Percentiles rank a stretch among this genome's conserved stretches.
phyloP scores from a whole-genome alignment of 2,329 filamentous ascomycete species.

The Pseudogymnoascus destructans region DNA sequence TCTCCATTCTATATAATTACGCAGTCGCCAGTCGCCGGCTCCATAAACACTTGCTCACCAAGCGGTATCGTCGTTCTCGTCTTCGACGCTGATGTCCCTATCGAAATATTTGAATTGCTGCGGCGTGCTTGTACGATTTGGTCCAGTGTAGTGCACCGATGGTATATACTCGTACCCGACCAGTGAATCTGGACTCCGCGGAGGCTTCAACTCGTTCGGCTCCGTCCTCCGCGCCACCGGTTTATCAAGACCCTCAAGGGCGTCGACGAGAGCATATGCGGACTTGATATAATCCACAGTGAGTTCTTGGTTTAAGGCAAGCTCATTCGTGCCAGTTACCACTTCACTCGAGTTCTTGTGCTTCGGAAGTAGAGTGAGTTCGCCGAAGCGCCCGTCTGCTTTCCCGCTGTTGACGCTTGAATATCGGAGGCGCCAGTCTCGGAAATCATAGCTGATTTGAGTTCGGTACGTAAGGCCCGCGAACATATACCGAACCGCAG shows the following conservation, averaged over 20 bases:
- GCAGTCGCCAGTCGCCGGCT: neutral
- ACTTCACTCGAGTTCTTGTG: neutral
- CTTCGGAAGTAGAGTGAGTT: neutral
- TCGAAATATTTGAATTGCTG: neutral
- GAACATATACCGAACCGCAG: conserved; percentile 25
- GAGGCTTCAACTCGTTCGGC: neutral
- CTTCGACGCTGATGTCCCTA: neutral
- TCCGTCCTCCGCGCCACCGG: neutral
- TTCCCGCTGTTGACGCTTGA: conserved; percentile 23
- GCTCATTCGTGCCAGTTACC: neutral
- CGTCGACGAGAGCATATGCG: neutral
- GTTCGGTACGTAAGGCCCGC: conserved; percentile 21
- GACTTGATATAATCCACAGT: neutral
- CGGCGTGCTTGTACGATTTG: neutral
- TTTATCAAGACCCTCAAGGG: neutral
- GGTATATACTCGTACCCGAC: conserved; percentile 1
- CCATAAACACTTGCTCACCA: neutral
- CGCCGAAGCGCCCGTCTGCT: conserved; percentile 18
- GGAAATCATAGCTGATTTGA: conserved; percentile 17
- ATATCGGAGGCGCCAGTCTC: conserved; percentile 20
- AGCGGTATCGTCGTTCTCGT: neutral
- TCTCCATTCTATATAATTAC: neutral
- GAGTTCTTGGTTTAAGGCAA: neutral
- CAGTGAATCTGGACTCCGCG: neutral
- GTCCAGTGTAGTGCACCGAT: neutral